Conservation (phyloP, 2,329 filamentous ascomycete genomes). For the Sclerotinia minor region DNA sequence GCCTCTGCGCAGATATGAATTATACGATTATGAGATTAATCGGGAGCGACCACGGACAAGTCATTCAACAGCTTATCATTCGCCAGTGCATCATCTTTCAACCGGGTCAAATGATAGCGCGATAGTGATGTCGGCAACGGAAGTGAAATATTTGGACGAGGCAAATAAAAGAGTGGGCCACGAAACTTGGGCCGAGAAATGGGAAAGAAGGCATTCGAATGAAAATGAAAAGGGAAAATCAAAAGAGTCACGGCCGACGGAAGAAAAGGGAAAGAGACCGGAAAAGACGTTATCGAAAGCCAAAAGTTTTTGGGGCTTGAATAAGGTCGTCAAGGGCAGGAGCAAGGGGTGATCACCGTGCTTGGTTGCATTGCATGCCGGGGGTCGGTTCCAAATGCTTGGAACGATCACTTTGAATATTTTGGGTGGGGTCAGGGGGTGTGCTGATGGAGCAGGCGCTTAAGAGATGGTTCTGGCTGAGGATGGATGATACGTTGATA, state of each 20-base stretch:
- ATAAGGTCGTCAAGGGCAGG: slow-evolving; percentile 14
- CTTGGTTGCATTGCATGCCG: slow-evolving; percentile 15
- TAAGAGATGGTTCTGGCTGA: not conserved
- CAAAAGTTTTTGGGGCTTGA: slow-evolving; percentile 24
- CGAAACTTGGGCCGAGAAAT: slow-evolving; percentile 6
- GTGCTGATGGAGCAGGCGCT: slow-evolving; percentile 2
- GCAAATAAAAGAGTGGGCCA: not conserved
- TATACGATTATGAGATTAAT: not conserved
- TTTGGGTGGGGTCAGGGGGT: not conserved
- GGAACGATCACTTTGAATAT: slow-evolving; percentile 8
- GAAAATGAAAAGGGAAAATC: not conserved
- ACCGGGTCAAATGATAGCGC: slow-evolving; percentile 24
- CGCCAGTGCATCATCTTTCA: slow-evolving; percentile 12
- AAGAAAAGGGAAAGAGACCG: slow-evolving; percentile 21
- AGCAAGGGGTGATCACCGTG: slow-evolving; percentile 9
- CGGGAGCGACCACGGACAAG: slow-evolving; percentile 15
- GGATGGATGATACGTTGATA: slow-evolving; percentile 1
- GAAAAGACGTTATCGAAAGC: slow-evolving; percentile 22
- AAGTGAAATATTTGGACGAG: slow-evolving; percentile 12
- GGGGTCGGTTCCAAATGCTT: slow-evolving; percentile 21
- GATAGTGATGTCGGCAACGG: slow-evolving; percentile 21
- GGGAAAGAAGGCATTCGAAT: not conserved
- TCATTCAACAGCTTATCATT: slow-evolving; percentile 15
- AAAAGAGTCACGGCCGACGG: slow-evolving; percentile 15
- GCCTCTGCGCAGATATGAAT: not conserved